A percentile compares a stretch with the other conserved stretches of the same genome.
Evolutionary conservation across 75 land plant genomes (phyloP).

Genomic region (Pinus taeda): DNA sequence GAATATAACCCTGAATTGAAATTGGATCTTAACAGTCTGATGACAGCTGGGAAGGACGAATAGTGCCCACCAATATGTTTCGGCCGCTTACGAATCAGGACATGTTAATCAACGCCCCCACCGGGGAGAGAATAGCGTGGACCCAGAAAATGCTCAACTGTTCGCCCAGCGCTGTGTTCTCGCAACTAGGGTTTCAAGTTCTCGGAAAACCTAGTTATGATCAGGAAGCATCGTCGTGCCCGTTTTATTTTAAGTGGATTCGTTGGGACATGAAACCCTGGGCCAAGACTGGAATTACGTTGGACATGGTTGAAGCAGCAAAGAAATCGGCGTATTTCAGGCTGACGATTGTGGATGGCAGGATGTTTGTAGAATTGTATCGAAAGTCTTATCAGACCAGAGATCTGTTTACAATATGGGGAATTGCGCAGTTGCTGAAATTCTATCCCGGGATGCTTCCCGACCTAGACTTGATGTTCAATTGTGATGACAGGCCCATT

Average conservation of each 20-base stretch:
- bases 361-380: constrained; percentile 32
- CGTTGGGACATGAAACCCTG: constrained; percentile 61
- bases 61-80: too few relatives aligned
- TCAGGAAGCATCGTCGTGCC: too few relatives aligned
- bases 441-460: constrained; percentile 56
- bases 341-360: constrained; percentile 35
- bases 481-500: constrained; percentile 48
- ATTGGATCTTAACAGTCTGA: too few relatives aligned
- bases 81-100: too few relatives aligned
- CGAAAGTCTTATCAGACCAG: constrained; percentile 42
- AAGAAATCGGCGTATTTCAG: constrained; percentile 30
- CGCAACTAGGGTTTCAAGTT: too few relatives aligned
- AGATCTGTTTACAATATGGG: constrained; percentile 59
- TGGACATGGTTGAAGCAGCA: constrained; percentile 37
- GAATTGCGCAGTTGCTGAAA: constrained; percentile 45
- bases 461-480: constrained; percentile 66
- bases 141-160: too few relatives aligned
- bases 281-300: constrained; percentile 42
- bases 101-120: too few relatives aligned
- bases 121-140: too few relatives aligned
- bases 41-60: too few relatives aligned
- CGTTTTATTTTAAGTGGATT: constrained; percentile 30
- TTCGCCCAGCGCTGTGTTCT: too few relatives aligned
- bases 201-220: too few relatives aligned
- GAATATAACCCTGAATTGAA: too few relatives aligned